These are phyloP conservation scores for Prunus mume DNA, from an alignment of 306 rosid species.

Conservation along the genomic window DNA sequence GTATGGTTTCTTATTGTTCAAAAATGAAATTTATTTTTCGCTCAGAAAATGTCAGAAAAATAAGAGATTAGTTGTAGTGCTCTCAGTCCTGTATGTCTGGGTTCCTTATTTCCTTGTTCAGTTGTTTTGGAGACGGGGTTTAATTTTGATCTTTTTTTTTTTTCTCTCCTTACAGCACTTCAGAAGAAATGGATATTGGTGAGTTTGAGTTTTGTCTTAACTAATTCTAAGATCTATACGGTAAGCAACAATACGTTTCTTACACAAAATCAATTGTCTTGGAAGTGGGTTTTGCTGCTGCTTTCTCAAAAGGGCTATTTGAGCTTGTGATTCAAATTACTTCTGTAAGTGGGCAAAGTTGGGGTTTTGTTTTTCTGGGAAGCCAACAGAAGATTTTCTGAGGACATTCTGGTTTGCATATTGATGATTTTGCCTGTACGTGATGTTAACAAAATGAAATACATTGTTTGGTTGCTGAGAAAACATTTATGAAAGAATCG, in stretches of 20 bases:
- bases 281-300: neutral
- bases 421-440: no score
- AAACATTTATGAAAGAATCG: neutral
- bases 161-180: neutral
- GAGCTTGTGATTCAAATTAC: no score
- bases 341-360: no score
- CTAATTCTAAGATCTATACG: neutral
- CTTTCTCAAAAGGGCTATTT: no score
- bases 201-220: neutral
- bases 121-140: neutral
- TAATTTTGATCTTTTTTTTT: neutral
- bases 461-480: no score
- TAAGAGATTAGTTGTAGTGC: neutral
- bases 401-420: no score
- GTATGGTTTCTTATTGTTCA: no score
- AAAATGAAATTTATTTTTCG: neutral
- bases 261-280: neutral
- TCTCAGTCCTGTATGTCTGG: no score
- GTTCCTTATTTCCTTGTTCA: no score
- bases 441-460: no score
- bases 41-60: neutral
- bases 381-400: no score
- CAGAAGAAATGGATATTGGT: slow-evolving; percentile 3
- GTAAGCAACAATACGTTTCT: neutral
- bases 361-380: no score